These are phyloP conservation scores for Sutorius australiensis DNA, from an alignment of 768 basidiomycete species.

Conservation along the genomic window DNA sequence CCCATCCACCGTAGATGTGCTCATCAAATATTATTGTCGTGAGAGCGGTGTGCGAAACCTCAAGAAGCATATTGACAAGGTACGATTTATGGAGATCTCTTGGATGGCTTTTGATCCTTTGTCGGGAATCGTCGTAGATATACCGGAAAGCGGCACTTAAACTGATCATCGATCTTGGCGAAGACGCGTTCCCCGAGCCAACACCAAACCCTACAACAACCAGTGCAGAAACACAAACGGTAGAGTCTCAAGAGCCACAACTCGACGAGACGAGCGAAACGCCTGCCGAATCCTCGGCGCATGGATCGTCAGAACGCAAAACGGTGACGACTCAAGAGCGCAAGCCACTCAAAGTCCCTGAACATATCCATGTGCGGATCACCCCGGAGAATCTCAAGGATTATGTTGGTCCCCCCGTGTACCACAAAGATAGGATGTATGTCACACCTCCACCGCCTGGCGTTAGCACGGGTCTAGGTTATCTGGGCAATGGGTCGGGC, in stretches of 20 bases:
- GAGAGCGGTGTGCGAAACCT: constrained; percentile 96
- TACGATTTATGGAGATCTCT: constrained; percentile 27
- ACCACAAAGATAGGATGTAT: constrained; percentile 94
- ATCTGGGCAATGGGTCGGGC: constrained; percentile 93
- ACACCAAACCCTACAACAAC: constrained; percentile 17
- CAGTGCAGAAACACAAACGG: constrained; percentile 30
- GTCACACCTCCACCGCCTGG: constrained; percentile 77
- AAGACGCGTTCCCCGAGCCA: constrained; percentile 79
- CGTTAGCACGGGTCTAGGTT: constrained; percentile 92
- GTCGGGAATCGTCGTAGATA: constrained; percentile 51
- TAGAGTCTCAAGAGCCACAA: constrained; percentile 51
- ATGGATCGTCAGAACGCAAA: constrained; percentile 37
- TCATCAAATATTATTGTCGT: constrained; percentile 96
- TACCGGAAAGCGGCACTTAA: constrained; percentile 94
- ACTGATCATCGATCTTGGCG: constrained; percentile 87
- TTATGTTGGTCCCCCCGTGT: constrained; percentile 93
- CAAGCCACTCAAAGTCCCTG: constrained; percentile 77
- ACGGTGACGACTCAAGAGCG: constrained; percentile 74
- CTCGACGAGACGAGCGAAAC: constrained; percentile 34
- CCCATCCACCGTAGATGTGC: constrained; percentile 69
- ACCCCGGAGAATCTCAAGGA: constrained; percentile 88
- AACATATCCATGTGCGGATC: constrained; percentile 73
- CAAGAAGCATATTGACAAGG: constrained; percentile 99
- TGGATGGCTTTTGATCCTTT: neutral
- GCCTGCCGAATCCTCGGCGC: constrained; percentile 12